Conservation (phyloP, 768 basidiomycete genomes). For the Russula brevipes region DNA sequence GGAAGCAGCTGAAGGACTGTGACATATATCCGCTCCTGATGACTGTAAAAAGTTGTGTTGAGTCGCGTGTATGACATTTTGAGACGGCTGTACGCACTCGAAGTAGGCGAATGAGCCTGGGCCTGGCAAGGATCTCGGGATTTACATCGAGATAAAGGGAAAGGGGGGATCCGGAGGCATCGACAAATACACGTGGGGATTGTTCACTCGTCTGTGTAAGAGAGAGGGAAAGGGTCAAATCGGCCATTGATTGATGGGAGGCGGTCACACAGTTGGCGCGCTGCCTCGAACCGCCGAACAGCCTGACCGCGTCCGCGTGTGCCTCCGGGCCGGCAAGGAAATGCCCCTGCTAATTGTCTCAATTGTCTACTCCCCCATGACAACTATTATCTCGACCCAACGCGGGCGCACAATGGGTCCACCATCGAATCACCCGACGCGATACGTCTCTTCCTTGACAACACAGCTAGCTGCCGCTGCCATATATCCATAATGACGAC, state of each 20-base stretch:
- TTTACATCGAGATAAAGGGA: constrained; percentile 54
- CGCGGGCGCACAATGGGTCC: constrained; percentile 2
- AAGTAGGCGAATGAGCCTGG: constrained; percentile 43
- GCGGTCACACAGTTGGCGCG: background rate
- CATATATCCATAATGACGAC: constrained; percentile 17
- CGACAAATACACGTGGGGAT: constrained; percentile 35
- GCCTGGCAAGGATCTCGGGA: constrained; percentile 43
- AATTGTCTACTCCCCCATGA: constrained; percentile 8
- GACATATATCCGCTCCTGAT: constrained; percentile 50
- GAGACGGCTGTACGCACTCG: constrained; percentile 15
- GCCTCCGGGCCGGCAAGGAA: background rate
- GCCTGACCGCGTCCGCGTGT: too few species aligned
- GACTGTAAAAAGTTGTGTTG: constrained; percentile 34
- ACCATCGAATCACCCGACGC: background rate
- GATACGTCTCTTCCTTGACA: background rate
- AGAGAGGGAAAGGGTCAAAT: background rate
- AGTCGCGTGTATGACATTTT: background rate
- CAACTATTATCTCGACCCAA: constrained; percentile 4
- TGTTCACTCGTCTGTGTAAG: constrained; percentile 12
- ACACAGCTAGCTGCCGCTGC: background rate
- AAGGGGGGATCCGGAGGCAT: constrained; percentile 40
- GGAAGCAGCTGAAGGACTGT: constrained; percentile 46
- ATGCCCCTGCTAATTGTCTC: background rate
- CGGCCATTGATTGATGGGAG: background rate
- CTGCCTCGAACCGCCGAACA: background rate